A percentile compares a stretch with the other conserved stretches of the same genome.
Conservation (phyloP, 768 basidiomycete genomes). For the Hygrophoropsis aurantiaca region DNA sequence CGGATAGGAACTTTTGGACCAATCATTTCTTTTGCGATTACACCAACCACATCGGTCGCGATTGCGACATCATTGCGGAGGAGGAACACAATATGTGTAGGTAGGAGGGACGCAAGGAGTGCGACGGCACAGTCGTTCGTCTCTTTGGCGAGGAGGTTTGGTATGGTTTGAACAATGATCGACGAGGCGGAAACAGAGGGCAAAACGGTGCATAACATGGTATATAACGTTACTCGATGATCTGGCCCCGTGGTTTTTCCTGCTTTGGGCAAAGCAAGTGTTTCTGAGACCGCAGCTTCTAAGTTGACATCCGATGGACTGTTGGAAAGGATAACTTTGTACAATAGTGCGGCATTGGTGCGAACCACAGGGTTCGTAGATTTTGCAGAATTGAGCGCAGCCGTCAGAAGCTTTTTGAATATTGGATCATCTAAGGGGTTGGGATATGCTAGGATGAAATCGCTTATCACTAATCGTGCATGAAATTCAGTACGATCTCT, state of each 20-base stretch:
- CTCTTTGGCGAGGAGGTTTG: conserved; percentile 66
- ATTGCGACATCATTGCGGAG: conserved; percentile 44
- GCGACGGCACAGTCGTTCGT: conserved; percentile 65
- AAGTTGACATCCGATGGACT: conserved; percentile 37
- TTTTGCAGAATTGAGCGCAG: conserved; percentile 67
- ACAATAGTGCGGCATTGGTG: conserved; percentile 52
- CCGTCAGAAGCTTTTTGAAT: conserved; percentile 56
- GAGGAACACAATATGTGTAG: conserved; percentile 56
- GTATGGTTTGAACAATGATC: conserved; percentile 37
- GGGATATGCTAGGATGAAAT: conserved; percentile 57
- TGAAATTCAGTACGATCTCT: conserved; percentile 5
- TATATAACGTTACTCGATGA: conserved; percentile 78
- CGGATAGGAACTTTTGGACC: conserved; percentile 60
- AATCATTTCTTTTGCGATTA: conserved; percentile 72
- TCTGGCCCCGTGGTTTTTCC: conserved; percentile 89
- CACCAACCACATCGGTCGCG: conserved; percentile 40
- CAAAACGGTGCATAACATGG: conserved; percentile 62
- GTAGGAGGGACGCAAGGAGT: conserved; percentile 54
- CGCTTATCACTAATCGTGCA: conserved; percentile 49
- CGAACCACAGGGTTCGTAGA: conserved; percentile 70
- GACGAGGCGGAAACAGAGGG: conserved; percentile 52
- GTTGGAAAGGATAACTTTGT: conserved; percentile 44
- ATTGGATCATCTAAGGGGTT: conserved; percentile 46
- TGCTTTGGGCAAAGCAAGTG: conserved; percentile 71
- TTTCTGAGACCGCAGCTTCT: conserved; percentile 55